Evolutionary conservation across 306 rosid species (phyloP), one percentile per base, ranked within the genome.

Genomic region (Medicago ruthenica): DNA sequence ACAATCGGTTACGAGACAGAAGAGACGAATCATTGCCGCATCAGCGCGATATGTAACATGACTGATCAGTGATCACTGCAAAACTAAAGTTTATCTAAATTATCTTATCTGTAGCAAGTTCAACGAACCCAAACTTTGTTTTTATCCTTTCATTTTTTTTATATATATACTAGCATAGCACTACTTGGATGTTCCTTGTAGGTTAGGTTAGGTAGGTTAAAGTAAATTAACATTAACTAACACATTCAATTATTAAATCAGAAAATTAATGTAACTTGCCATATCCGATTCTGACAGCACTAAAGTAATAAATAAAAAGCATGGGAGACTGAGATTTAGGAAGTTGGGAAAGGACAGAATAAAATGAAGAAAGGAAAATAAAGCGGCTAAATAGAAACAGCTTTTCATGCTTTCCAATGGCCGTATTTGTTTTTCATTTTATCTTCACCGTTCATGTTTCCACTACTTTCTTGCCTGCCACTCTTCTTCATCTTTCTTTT

Each of bases 321-420:
- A 67, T 13, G 80, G 55, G 53, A 67, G 47, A 54, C 36, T 3
- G 51, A 55, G 60, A 67, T 22, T 45, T 24, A 0, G 24, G 67
- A 39, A 53, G 34, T 13, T 47, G 41, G 44, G 36, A 78, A 70
- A 54, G 14, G 18, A 51, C 11, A 50, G 45, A 22, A 34, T 34
- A 22, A 27, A 9, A 50, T 40, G n/a, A 42, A 15, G 27, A n/a
- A 8, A 53, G 24, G 18, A 12, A 54, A 1, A 4, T 21, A 50
- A 70, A 9, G 47, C 2, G 74, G 47, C 63, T 63, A 24, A 50
- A 70, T 10, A 13, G 14, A 67, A 10, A 39, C 31, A 74, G 63
- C 88, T 75, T 70, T 84, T 81, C 81, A 20, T 70, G 73, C 68
- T 37, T 45, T 1, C 83, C 70, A 84, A 78, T 48, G 10, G 88